phyloP scores from a whole-genome alignment of 805 yeast genomes.

The Spathaspora passalidarum region DNA sequence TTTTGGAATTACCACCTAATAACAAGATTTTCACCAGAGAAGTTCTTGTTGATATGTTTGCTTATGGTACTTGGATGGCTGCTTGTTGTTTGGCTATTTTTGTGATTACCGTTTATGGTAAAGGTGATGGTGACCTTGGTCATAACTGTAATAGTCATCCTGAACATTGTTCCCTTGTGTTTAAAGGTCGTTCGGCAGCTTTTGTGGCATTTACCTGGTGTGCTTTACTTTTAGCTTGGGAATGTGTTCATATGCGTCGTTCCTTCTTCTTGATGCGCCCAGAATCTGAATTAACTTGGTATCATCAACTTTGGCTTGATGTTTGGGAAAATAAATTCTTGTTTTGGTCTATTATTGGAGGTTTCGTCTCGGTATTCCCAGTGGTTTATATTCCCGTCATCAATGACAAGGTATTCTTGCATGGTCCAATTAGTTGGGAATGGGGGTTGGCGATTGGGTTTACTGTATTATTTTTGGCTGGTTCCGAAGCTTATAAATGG shows the following conservation, averaged over 20 bases:
- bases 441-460: conserved; percentile 75
- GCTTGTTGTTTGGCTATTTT: conserved; percentile 65
- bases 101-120: conserved; percentile 62
- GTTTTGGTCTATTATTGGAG: conserved; percentile 77
- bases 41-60: conserved; percentile 64
- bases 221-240: conserved; percentile 80
- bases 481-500: conserved; percentile 67
- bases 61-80: conserved; percentile 75
- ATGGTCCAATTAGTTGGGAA: conserved; percentile 67
- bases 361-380: conserved; percentile 72
- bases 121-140: conserved; percentile 66
- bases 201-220: conserved; percentile 87
- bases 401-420: conserved; percentile 71
- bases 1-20: conserved; percentile 64
- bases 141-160: conserved; percentile 53
- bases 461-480: conserved; percentile 52
- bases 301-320: conserved; percentile 58
- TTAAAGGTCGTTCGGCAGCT: conserved; percentile 71
- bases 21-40: conserved; percentile 65
- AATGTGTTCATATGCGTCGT: conserved; percentile 67
- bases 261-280: conserved; percentile 73
- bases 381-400: conserved; percentile 87
- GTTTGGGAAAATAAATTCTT: conserved; percentile 73
- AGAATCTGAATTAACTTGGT: conserved; percentile 52
- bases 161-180: conserved; percentile 57